Evolutionary conservation across 1,284 basidiomycete genomes (phyloP).

Genomic region (Trichosporon sp.): DNA sequence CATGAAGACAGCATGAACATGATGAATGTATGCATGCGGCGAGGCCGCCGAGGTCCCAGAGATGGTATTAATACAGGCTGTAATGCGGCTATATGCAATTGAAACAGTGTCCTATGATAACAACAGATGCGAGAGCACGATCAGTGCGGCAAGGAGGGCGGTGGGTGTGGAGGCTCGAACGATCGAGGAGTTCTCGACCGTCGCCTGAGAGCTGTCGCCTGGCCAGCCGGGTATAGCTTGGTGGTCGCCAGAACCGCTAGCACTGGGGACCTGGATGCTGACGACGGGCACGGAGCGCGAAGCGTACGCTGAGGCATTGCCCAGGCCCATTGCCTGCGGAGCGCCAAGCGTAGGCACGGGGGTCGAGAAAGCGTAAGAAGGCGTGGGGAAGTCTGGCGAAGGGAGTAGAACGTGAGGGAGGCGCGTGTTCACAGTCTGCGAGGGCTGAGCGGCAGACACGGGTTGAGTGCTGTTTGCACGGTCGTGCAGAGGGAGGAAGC

Average conservation of each 20-base stretch:
- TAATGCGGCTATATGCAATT: background rate
- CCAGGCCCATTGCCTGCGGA: conserved; percentile 37
- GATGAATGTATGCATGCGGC: background rate
- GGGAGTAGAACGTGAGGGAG: conserved; percentile 69
- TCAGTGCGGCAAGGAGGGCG: background rate
- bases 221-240: conserved; percentile 12
- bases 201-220: conserved; percentile 3
- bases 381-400: conserved; percentile 61
- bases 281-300: conserved; percentile 25
- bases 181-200: background rate
- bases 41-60: background rate
- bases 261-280: background rate
- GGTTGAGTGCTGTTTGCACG: conserved; percentile 3
- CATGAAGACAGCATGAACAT: background rate
- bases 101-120: background rate
- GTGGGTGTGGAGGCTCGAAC: background rate
- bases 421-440: conserved; percentile 57
- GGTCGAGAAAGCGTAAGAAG: conserved; percentile 62
- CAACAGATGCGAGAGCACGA: background rate
- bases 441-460: conserved; percentile 19
- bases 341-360: conserved; percentile 37
- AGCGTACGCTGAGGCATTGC: conserved; percentile 25
- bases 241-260: background rate
- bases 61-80: background rate
- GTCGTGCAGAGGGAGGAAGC: conserved; percentile 36